A percentile compares a stretch with the other conserved stretches of the same genome.
These are phyloP conservation scores for Arachnomyces sp. DNA, from an alignment of 2,329 filamentous ascomycete species.

Conservation along the genomic window DNA sequence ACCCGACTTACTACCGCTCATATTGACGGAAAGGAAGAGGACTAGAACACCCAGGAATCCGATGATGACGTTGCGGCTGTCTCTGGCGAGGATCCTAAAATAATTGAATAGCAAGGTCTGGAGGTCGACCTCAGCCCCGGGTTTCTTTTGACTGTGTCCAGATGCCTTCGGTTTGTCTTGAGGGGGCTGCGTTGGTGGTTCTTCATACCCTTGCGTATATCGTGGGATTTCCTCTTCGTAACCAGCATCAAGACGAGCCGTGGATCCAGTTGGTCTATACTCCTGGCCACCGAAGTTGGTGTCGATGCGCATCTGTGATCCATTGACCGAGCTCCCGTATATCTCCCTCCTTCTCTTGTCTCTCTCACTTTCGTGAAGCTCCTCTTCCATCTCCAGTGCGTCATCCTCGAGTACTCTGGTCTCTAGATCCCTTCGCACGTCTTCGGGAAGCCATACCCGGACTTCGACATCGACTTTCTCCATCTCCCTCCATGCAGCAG, in stretches of 20 bases:
- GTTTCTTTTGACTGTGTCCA: conserved; percentile 3
- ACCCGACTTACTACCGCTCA: neutral
- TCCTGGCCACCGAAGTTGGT: no score
- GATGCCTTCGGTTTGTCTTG: conserved; percentile 4
- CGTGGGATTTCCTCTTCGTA: conserved; percentile 6
- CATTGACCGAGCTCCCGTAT: conserved; percentile 11
- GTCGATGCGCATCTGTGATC: conserved; percentile 16
- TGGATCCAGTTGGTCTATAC: no score
- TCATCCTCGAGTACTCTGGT: conserved; percentile 35
- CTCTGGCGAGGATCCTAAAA: conserved; percentile 42
- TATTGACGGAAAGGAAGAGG: conserved; percentile 29
- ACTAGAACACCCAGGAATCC: conserved; percentile 38
- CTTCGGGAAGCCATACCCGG: conserved; percentile 56
- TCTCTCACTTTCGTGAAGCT: conserved; percentile 12
- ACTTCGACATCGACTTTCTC: conserved; percentile 95
- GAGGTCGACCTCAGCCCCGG: conserved; percentile 40
- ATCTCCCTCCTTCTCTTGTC: conserved; percentile 12
- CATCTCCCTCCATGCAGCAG: conserved; percentile 94
- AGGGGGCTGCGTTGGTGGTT: conserved; percentile 2
- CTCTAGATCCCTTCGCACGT: conserved; percentile 44
- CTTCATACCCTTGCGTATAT: conserved; percentile 1
- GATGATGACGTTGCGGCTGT: conserved; percentile 47
- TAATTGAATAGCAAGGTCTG: conserved; percentile 47
- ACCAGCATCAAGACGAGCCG: conserved; percentile 1
- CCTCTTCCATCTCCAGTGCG: conserved; percentile 15